phyloP scores from a whole-genome alignment of 1,284 basidiomycete species.

The Puccinia polysora region DNA sequence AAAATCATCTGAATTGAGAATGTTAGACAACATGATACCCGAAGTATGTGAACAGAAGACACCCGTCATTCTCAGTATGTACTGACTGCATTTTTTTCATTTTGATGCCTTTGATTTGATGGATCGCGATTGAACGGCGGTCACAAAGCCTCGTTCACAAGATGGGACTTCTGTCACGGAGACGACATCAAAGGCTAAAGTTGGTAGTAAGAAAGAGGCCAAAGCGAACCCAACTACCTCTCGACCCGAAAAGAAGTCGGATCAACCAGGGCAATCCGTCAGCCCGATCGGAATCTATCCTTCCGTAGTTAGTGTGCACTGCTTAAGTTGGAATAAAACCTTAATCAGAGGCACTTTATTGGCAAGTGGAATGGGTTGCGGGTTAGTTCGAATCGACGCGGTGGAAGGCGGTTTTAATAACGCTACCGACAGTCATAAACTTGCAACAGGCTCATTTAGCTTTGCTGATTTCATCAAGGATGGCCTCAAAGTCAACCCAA shows the following conservation, averaged over 20 bases:
- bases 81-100: background rate
- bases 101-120: no score
- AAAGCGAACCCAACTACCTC: conserved; percentile 49
- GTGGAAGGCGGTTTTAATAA: conserved; percentile 43
- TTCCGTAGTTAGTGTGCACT: conserved; percentile 67
- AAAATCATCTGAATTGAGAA: conserved; percentile 66
- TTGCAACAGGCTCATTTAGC: background rate
- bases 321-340: conserved; percentile 74
- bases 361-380: conserved; percentile 73
- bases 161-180: conserved; percentile 27
- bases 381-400: conserved; percentile 74
- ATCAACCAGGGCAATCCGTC: conserved; percentile 55
- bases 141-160: conserved; percentile 34
- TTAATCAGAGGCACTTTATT: conserved; percentile 64
- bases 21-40: conserved; percentile 76
- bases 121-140: no score
- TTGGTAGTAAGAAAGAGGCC: conserved; percentile 47
- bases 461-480: background rate
- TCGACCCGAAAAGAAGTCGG: conserved; percentile 52
- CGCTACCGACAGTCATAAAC: background rate
- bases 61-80: background rate
- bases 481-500: background rate
- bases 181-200: conserved; percentile 48
- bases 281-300: conserved; percentile 59
- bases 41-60: conserved; percentile 56